Percentiles rank a stretch among this genome's conserved stretches.
These are phyloP conservation scores for Candida tropicalis DNA, from an alignment of 1,139 yeast genomes.

Conservation along the genomic window DNA sequence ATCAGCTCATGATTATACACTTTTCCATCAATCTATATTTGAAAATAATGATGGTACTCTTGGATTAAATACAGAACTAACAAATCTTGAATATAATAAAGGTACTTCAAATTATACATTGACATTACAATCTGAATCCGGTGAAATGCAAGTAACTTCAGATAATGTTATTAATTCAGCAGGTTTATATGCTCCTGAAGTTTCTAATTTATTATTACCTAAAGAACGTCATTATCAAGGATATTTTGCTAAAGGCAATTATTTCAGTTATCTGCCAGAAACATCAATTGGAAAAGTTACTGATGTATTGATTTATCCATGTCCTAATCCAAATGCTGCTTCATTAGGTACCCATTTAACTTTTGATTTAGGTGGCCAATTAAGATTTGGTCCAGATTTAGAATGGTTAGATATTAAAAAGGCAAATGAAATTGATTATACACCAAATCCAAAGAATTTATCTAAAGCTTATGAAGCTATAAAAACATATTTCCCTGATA, in stretches of 20 bases:
- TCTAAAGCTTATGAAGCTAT: slow-evolving; percentile 62
- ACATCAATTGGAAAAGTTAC: slow-evolving; percentile 38
- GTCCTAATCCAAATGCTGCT: slow-evolving; percentile 70
- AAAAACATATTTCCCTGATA: slow-evolving; percentile 59
- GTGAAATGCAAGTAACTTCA: slow-evolving; percentile 51
- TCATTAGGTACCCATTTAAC: slow-evolving; percentile 89
- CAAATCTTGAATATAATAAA: slow-evolving; percentile 35
- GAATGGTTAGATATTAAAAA: slow-evolving; percentile 65
- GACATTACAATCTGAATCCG: slow-evolving; percentile 29
- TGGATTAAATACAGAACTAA: slow-evolving; percentile 63
- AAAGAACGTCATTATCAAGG: slow-evolving; percentile 56
- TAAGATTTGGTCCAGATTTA: slow-evolving; percentile 86
- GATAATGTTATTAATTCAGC: slow-evolving; percentile 74
- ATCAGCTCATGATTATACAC: slow-evolving; percentile 75
- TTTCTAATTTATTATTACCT: slow-evolving; percentile 73
- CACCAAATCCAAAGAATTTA: slow-evolving; percentile 50
- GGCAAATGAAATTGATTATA: slow-evolving; percentile 46
- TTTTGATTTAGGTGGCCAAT: slow-evolving; percentile 76
- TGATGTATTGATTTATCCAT: slow-evolving; percentile 68
- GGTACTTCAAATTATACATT: slow-evolving; percentile 27
- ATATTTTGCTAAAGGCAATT: slow-evolving; percentile 83
- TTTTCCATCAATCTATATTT: slow-evolving; percentile 56
- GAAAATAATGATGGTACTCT: slow-evolving; percentile 62
- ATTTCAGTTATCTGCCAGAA: slow-evolving; percentile 58
- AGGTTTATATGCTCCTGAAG: slow-evolving; percentile 70